Percentiles rank a stretch among this genome's conserved stretches.
These are phyloP conservation scores for Phaeotremella skinneri DNA, from an alignment of 768 basidiomycete species.

Conservation along the genomic window DNA sequence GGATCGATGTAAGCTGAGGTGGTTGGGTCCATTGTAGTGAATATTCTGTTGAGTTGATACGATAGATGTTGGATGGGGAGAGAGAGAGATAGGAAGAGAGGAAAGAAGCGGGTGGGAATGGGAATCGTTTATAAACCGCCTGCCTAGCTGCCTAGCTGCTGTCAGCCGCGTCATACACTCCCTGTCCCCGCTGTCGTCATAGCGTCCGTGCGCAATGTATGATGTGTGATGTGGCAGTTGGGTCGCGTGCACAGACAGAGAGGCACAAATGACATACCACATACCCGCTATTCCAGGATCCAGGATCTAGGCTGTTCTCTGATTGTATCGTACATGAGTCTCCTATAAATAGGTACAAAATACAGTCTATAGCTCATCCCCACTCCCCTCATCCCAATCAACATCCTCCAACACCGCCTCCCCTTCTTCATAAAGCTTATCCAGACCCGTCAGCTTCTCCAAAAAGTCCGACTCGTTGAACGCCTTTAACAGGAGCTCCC, in stretches of 20 bases:
- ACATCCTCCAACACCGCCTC: conserved; percentile 68
- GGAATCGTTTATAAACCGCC: no score
- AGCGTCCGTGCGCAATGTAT: no score
- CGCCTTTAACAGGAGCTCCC: conserved; percentile 71
- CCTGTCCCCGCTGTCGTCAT: no score
- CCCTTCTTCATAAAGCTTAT: conserved; percentile 71
- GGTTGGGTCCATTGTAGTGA: conserved; percentile 1
- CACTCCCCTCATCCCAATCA: conserved; percentile 67
- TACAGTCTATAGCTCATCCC: conserved; percentile 22
- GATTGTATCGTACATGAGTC: no score
- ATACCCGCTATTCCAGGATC: no score
- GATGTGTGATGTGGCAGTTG: no score
- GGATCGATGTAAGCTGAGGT: conserved; percentile 1
- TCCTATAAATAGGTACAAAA: no score
- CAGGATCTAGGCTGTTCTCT: no score
- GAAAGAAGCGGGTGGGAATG: background rate
- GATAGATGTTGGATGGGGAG: background rate
- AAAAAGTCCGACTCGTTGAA: conserved; percentile 79
- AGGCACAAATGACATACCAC: no score
- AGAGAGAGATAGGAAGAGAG: background rate
- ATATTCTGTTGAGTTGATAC: background rate
- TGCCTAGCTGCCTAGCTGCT: no score
- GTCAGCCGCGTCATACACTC: no score
- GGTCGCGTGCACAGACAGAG: no score
- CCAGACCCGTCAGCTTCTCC: conserved; percentile 72